phyloP scores from a whole-genome alignment of 257 asterid genomes.

The Solanum rostratum region DNA sequence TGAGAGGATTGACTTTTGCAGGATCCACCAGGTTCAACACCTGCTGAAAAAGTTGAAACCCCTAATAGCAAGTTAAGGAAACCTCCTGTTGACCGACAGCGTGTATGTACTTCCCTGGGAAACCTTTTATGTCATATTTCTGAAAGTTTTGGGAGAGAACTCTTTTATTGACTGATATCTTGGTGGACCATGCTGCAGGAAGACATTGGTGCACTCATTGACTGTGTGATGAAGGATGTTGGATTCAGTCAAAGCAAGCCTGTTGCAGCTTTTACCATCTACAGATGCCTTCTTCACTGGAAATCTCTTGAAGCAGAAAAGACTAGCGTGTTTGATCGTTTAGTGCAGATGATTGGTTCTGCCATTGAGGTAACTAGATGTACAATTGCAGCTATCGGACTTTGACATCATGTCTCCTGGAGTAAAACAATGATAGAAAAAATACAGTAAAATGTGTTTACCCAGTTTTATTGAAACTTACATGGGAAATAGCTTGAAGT shows the following conservation, averaged over 20 bases:
- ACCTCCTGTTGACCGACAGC: constrained; percentile 80
- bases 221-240: constrained; percentile 67
- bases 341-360: constrained; percentile 91
- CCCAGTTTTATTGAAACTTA: background rate
- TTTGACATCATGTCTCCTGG: background rate
- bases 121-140: background rate
- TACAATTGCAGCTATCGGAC: background rate
- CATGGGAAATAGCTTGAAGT: background rate
- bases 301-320: constrained; percentile 97
- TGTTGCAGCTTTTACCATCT: constrained; percentile 93
- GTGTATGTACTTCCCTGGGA: constrained; percentile 32
- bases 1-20: constrained; percentile 23
- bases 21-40: constrained; percentile 39
- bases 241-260: constrained; percentile 99
- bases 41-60: constrained; percentile 51
- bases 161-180: constrained; percentile 3
- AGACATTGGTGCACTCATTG: constrained; percentile 89
- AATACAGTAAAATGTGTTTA: background rate
- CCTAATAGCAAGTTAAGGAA: constrained; percentile 72
- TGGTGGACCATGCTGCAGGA: constrained; percentile 43
- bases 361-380: constrained; percentile 25
- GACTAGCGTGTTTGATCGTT: constrained; percentile 96
- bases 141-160: background rate
- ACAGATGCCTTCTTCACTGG: constrained; percentile 96
- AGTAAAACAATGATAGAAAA: background rate